Base-by-base conservation (phyloP, 345 rosid genomes). In the Lumnitzera racemosa region DNA sequence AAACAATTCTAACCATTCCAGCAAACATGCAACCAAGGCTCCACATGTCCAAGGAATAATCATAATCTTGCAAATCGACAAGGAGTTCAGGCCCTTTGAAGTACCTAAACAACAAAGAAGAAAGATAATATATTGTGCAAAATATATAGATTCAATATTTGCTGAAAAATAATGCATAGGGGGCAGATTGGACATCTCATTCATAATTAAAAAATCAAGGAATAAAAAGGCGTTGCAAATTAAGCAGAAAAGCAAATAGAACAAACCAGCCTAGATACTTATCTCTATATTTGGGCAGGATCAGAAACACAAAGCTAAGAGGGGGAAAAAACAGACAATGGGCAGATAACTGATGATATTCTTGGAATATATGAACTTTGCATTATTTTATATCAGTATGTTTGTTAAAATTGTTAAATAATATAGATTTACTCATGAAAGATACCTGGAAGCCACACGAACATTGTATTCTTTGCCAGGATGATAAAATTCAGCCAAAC, bases 11-110 rank as follows among this genome's bases (percentile, higher is more conserved):
- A 59, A 94, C 99, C 99, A 94, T 94, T 70, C 97, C 99, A 17
- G 97, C 97, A 80, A 94, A 88, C 99, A 90, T 94, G 71, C 99
- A 94, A 27, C 97, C 97, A 57, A 94, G 97, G 82, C 99, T 94
- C 99, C 99, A 94, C 92, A 94, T 90, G 69, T 90, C 99, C 75
- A 90, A 74, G 11, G 99, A 94, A 75, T 94, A 94, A 73, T 94
- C 99, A 74, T 94, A 94, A 71, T 90, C 99, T 76, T 86, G 97
- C 49, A 94, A 80, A 68, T 94, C 97, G 58, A 94, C 95, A 2
- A 90, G 81, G 72, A 94, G 96, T 64, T 94, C 99, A 0, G 99
- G 99, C 41, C 99, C 99, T 76, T 94, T 94, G 53, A 88, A 94
- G 80, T 90, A 88, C 70, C 97, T 85, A 69, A 27, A 57, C 52